Evolutionary conservation across 257 asterid genomes (phyloP).

Genomic region (Anisodus tanguticus): DNA sequence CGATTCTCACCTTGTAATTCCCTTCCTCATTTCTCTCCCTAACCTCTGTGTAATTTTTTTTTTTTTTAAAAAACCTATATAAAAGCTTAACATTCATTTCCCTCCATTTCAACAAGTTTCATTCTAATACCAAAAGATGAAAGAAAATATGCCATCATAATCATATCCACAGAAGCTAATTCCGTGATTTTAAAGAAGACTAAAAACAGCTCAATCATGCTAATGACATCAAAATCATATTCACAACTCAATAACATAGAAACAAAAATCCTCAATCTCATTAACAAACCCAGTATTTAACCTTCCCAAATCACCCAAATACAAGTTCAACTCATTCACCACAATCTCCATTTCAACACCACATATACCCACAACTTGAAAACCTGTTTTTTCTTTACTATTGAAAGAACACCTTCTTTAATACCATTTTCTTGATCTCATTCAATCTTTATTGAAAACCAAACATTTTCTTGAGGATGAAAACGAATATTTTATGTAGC

Average conservation of each 20-base stretch:
- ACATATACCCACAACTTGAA: slow-evolving; percentile 42
- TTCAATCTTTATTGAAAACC: too few relatives aligned
- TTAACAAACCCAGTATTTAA: slow-evolving; percentile 37
- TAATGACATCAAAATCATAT: neutral
- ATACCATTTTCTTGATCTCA: too few relatives aligned
- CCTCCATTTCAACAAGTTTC: neutral
- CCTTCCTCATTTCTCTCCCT: too few relatives aligned
- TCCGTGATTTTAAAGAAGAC: neutral
- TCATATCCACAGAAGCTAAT: too few relatives aligned
- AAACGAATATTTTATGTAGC: too few relatives aligned
- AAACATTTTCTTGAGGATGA: too few relatives aligned
- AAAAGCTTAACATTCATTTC: neutral
- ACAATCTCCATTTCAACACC: slow-evolving; percentile 55
- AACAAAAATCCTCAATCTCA: slow-evolving; percentile 39
- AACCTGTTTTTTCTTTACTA: too few relatives aligned
- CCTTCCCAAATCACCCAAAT: slow-evolving; percentile 56
- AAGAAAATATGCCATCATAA: neutral
- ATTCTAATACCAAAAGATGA: neutral
- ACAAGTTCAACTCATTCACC: slow-evolving; percentile 58
- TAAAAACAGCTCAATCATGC: neutral
- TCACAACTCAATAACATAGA: slow-evolving; percentile 27
- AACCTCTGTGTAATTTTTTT: too few relatives aligned
- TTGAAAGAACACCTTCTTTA: too few relatives aligned
- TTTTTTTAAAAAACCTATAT: neutral
- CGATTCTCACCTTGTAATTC: too few relatives aligned